Base-by-base conservation (phyloP, 176 grass and related monocot species). In the Oryza nivara region DNA sequence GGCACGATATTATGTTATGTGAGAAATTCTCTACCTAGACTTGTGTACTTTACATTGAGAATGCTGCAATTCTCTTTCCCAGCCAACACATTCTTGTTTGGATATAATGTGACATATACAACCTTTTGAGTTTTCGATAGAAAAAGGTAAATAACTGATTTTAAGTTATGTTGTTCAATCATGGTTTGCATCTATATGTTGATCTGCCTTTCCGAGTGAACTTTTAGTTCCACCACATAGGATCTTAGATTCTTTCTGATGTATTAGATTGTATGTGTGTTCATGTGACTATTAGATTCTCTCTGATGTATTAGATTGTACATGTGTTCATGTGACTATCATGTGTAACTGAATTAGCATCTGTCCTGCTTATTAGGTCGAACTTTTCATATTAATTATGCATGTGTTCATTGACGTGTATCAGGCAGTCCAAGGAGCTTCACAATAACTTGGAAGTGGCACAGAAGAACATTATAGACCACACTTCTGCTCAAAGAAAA, bases 341-440 rank as follows among this genome's bases (percentile, higher is more conserved):
- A 6, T 65, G 20, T 52, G 6, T 75, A 35, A 70, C 23, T 75
- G 22, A 69, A 35, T 23, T 70, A 44, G 23, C 67, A n/a, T 80
- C 28, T 82, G 30, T 86, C 10, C 66, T 40, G 15, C 73, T 77
- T 75, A 74, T 77, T 19, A 80, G 25, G 17, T 72, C 41, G 34
- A 72, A 58, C 41, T 78, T 82, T 19, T 19, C 5, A 28, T 17
- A 14, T 22, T 40, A 82, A 46, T 76, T 22, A 40, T 72, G 76
- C 45, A 71, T 73, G 40, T 82, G 13, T 68, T 5, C 19, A 25
- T 83, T 74, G 30, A 84, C 80, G 48, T 56, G 34, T 83, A 79
- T 75, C 83, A 94, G 92, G 90, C 54, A 85, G 67, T 94, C 92
- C 22, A 94, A 92, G 76, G 85, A 83, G 67, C 90, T 94, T 80